phyloP scores from a whole-genome alignment of 805 yeast genomes.

The Zygosaccharomyces bisporus region DNA sequence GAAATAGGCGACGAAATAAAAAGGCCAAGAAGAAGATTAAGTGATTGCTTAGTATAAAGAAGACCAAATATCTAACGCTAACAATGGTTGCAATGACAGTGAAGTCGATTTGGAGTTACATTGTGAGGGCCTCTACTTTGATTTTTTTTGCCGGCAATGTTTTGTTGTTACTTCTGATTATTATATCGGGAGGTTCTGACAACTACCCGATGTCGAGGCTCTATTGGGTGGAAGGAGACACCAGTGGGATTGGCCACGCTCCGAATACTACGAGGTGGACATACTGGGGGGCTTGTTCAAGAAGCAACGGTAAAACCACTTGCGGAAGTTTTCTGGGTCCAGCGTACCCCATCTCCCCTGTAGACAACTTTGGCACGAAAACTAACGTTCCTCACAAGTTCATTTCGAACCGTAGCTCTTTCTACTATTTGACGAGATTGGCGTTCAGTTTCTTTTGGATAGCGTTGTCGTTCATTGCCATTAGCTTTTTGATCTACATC shows the following conservation, averaged over 20 bases:
- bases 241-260: slow-evolving; percentile 50
- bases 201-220: slow-evolving; percentile 59
- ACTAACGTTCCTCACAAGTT: slow-evolving; percentile 52
- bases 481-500: slow-evolving; percentile 53
- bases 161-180: slow-evolving; percentile 50
- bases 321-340: slow-evolving; percentile 45
- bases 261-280: slow-evolving; percentile 65
- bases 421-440: slow-evolving; percentile 62
- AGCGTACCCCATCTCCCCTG: slow-evolving; percentile 71
- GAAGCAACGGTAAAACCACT: slow-evolving; percentile 17
- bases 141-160: slow-evolving; percentile 41
- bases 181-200: slow-evolving; percentile 60
- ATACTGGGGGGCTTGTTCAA: slow-evolving; percentile 69
- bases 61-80: neutral
- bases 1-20: neutral
- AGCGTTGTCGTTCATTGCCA: slow-evolving; percentile 58
- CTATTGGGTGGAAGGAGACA: slow-evolving; percentile 71
- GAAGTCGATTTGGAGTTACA: neutral
- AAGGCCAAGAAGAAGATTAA: no score
- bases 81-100: neutral
- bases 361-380: slow-evolving; percentile 61
- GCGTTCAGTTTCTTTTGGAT: slow-evolving; percentile 60
- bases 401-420: slow-evolving; percentile 50
- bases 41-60: neutral
- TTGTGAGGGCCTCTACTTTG: slow-evolving; percentile 22